phyloP scores from a whole-genome alignment of 805 yeast genomes.

The Ogataea saltuana region DNA sequence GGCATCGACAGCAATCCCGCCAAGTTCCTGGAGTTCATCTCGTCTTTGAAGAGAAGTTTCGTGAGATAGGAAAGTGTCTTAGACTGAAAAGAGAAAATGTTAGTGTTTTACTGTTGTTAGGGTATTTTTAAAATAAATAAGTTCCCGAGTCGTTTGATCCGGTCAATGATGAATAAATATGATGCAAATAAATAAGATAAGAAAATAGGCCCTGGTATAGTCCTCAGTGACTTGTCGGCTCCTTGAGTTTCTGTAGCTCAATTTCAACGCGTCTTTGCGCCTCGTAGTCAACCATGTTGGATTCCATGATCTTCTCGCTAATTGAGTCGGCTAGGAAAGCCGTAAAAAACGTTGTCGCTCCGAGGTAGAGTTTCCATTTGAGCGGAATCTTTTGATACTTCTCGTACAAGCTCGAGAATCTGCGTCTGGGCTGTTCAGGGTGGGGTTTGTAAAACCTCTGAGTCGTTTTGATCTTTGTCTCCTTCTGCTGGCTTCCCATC shows the following conservation, averaged over 20 bases:
- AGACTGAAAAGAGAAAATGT: too few relatives aligned
- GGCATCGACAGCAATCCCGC: conserved; percentile 84
- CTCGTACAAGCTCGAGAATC: conserved; percentile 7
- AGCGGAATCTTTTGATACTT: conserved; percentile 30
- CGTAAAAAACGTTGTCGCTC: conserved; percentile 33
- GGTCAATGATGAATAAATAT: background rate
- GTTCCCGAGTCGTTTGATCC: background rate
- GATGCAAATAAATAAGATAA: background rate
- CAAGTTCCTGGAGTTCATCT: conserved; percentile 67
- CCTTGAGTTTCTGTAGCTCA: conserved; percentile 22
- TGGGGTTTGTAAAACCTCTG: conserved; percentile 11
- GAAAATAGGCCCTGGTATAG: too few relatives aligned
- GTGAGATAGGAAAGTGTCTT: too few relatives aligned
- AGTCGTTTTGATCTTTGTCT: conserved; percentile 4
- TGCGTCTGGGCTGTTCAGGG: conserved; percentile 10
- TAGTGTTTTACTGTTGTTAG: too few relatives aligned
- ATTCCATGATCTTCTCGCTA: conserved; percentile 30
- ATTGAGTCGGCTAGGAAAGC: conserved; percentile 35
- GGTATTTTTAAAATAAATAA: background rate
- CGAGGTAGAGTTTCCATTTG: conserved; percentile 34
- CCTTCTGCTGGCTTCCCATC: too few relatives aligned
- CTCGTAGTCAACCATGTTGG: conserved; percentile 34
- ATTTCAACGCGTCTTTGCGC: conserved; percentile 34
- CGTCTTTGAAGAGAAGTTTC: conserved; percentile 50
- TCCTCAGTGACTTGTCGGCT: background rate